phyloP scores from a whole-genome alignment of 345 rosid species.

The Psidium guajava region DNA sequence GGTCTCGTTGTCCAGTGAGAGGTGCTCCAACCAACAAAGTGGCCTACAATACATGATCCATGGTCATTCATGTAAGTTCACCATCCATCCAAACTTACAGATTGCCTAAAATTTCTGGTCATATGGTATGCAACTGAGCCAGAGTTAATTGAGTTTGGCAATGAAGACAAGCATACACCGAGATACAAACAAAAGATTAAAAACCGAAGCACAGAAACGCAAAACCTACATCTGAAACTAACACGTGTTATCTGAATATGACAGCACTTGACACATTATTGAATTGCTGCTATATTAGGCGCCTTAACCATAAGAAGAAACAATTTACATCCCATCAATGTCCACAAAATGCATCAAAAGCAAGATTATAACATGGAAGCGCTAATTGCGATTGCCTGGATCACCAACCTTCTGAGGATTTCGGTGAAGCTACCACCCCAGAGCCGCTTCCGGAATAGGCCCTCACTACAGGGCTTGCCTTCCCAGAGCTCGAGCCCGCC shows the following conservation, averaged over 20 bases:
- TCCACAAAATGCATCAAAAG: background rate
- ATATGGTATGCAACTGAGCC: background rate
- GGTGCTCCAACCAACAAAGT: constrained; percentile 64
- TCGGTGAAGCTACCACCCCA: constrained; percentile 71
- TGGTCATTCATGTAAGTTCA: background rate
- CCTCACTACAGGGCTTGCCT: constrained; percentile 62
- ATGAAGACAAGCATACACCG: background rate
- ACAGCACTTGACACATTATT: background rate
- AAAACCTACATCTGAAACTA: background rate
- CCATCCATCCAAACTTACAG: background rate
- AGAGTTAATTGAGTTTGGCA: background rate
- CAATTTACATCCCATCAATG: background rate
- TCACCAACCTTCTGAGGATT: constrained; percentile 38
- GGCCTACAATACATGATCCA: constrained; percentile 25
- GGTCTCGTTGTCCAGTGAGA: constrained; percentile 55
- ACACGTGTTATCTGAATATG: too few relatives aligned
- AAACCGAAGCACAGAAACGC: background rate
- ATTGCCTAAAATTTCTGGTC: background rate
- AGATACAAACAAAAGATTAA: background rate
- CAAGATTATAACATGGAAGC: background rate
- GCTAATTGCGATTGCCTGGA: background rate
- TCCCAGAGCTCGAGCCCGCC: constrained; percentile 79
- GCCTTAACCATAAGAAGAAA: background rate
- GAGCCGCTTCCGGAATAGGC: constrained; percentile 63
- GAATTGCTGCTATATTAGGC: background rate